These are phyloP conservation scores for Sclerotinia nivalis DNA, from an alignment of 2,329 filamentous ascomycete genomes.

Conservation along the genomic window DNA sequence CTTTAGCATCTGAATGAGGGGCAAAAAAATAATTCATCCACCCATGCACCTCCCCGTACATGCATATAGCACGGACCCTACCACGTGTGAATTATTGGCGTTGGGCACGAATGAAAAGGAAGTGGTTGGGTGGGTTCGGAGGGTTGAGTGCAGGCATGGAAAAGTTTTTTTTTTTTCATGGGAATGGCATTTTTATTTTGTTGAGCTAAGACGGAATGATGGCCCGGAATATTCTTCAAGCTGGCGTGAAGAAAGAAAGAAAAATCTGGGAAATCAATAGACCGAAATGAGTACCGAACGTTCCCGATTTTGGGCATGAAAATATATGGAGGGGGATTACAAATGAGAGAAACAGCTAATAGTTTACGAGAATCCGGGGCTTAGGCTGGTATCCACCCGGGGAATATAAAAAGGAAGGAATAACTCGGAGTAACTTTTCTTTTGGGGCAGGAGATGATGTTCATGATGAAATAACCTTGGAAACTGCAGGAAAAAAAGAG, in stretches of 20 bases:
- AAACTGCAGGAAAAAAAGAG: neutral
- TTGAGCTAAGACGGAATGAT: neutral
- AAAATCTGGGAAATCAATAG: neutral
- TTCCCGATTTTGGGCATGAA: conserved; percentile 17
- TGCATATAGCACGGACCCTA: conserved; percentile 10
- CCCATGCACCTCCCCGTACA: conserved; percentile 2
- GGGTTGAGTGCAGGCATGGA: conserved; percentile 1
- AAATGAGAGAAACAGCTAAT: neutral
- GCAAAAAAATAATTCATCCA: neutral
- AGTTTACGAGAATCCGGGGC: neutral
- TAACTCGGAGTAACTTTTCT: neutral
- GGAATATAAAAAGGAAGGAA: conserved; percentile 8
- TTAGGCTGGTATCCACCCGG: neutral
- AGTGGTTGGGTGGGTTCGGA: neutral
- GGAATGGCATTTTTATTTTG: neutral
- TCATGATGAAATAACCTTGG: neutral
- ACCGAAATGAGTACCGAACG: conserved; percentile 2
- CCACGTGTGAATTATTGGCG: conserved; percentile 9
- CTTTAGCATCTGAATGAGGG: conserved; percentile 1
- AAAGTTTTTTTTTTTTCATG: neutral
- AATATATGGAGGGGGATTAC: conserved; percentile 5
- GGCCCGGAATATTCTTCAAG: neutral
- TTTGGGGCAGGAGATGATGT: neutral
- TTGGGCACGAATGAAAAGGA: conserved; percentile 4
- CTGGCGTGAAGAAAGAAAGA: neutral